Evolutionary conservation across 192 early-diverging fungal species (phyloP), one percentile per base, ranked within the genome.

Genomic region (Glomus cerebriforme): DNA sequence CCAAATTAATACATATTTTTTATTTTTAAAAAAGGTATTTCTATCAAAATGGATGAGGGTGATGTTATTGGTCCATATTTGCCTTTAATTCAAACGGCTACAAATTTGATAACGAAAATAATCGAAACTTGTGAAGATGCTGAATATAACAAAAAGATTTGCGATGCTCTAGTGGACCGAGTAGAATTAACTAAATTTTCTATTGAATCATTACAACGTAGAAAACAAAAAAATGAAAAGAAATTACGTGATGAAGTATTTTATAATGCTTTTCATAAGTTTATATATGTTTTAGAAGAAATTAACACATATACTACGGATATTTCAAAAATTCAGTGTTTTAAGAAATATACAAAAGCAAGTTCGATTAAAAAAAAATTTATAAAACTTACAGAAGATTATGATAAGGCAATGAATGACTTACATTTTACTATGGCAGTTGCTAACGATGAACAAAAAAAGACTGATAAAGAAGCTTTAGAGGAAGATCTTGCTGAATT

Each of bases 241-340:
- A 66, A 65, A 43, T 66, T 66, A 29, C 60, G 29, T 43, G 12
- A 65, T 62, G 34, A 64, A 19, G 37, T 19, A 24, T 77, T 7
- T 39, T 39, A 39, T 10, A 9, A 39, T 39, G 37, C 37, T 39
- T 39, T 39, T 39, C 7, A 39, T 64, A 29, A 39, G 3, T 49
- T 77, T 77, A 22, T 66, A 5, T 8, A 27, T 19, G 15, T 58
- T 17, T 34, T 77, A 32, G 66, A 77, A 54, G 29, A 77, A 49
- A 77, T 77, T 34, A 77, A 54, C 2, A 35, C 49, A 34, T 77
- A 49, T 66, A 45, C 67, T 54, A 7, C 67, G 1, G 63, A 77
- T 32, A 63, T 77, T 27, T 66, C 63, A 2, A 62, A 67, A 31
- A 43, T 77, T 67, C 31, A 77, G n/a, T 43, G 64, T 24, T 35